A percentile compares a stretch with the other conserved stretches of the same genome.
phyloP scores from a whole-genome alignment of 2,329 filamentous ascomycete species.

The Rhinocladiella similis region DNA sequence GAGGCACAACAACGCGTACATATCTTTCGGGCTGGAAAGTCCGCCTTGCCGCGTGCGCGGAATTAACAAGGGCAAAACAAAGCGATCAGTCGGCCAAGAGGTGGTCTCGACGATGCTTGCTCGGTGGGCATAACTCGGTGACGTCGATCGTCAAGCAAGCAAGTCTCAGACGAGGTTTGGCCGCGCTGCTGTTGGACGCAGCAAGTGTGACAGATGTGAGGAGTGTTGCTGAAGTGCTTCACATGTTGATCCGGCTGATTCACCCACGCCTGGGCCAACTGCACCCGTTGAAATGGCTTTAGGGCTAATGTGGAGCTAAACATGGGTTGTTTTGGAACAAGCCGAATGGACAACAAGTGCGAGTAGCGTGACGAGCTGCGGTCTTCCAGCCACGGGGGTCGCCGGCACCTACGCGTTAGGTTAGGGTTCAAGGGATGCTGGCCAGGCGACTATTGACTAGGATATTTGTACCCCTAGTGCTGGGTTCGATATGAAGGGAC shows the following conservation, averaged over 20 bases:
- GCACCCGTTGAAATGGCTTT: not conserved
- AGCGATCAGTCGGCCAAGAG: not conserved
- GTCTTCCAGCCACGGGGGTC: slow-evolving; percentile 1
- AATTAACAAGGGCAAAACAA: not conserved
- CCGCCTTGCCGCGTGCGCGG: not conserved
- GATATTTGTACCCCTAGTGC: not conserved
- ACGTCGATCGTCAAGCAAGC: not conserved
- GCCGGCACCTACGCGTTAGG: not conserved
- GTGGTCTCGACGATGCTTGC: not conserved
- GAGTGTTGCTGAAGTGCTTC: slow-evolving; percentile 4
- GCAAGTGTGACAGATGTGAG: slow-evolving; percentile 3
- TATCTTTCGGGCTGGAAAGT: not conserved
- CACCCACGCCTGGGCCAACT: slow-evolving; percentile 2
- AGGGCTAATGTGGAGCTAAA: not conserved
- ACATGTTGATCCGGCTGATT: slow-evolving; percentile 9
- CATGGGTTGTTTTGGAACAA: not conserved
- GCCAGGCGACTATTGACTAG: not conserved
- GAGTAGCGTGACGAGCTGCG: not conserved
- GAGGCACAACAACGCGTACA: not conserved
- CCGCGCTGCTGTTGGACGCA: not conserved
- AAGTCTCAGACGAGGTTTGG: not conserved
- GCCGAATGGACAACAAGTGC: not conserved
- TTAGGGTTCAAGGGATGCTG: not conserved
- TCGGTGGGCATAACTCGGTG: not conserved
- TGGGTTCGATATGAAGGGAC: not conserved